Percentiles rank a stretch among this genome's conserved stretches.
These are phyloP conservation scores for Fomitopsis schrenkii DNA, from an alignment of 1,284 basidiomycete genomes.

Conservation along the genomic window DNA sequence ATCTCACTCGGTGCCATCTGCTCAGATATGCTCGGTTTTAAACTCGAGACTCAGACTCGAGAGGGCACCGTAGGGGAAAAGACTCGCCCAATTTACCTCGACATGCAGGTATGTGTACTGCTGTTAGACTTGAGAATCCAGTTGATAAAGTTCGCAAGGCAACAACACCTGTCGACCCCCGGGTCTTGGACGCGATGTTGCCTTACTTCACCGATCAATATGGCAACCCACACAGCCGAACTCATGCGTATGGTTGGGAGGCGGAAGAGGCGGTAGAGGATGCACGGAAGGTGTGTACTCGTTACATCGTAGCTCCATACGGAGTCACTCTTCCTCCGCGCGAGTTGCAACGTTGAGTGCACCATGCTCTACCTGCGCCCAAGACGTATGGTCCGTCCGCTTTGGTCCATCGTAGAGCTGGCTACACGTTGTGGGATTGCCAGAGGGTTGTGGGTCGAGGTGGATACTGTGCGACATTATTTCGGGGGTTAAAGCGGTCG, in stretches of 20 bases:
- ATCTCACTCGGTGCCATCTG: not conserved
- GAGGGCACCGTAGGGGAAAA: conserved; percentile 62
- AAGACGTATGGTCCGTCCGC: not conserved
- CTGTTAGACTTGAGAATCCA: not conserved
- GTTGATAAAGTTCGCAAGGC: conserved; percentile 50
- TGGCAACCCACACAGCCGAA: conserved; percentile 97
- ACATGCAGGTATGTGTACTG: conserved; percentile 71
- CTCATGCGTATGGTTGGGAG: conserved; percentile 99
- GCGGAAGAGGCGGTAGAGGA: conserved; percentile 93
- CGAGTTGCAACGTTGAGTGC: not conserved
- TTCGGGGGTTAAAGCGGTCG: too few relatives aligned
- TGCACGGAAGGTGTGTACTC: conserved; percentile 67
- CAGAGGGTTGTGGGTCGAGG: too few relatives aligned
- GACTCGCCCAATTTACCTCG: conserved; percentile 88
- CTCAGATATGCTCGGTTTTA: conserved; percentile 88
- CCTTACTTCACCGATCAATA: conserved; percentile 96
- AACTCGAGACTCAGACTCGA: conserved; percentile 66
- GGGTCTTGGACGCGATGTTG: conserved; percentile 96
- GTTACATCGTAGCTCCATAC: not conserved
- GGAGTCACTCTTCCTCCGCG: conserved; percentile 9
- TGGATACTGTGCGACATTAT: too few relatives aligned
- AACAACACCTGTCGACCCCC: conserved; percentile 96
- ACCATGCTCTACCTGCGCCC: not conserved
- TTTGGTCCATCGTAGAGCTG: too few relatives aligned
- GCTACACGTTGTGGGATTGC: too few relatives aligned